These are phyloP conservation scores for Botrytis paeoniae DNA, from an alignment of 2,329 filamentous ascomycete genomes.

Conservation along the genomic window DNA sequence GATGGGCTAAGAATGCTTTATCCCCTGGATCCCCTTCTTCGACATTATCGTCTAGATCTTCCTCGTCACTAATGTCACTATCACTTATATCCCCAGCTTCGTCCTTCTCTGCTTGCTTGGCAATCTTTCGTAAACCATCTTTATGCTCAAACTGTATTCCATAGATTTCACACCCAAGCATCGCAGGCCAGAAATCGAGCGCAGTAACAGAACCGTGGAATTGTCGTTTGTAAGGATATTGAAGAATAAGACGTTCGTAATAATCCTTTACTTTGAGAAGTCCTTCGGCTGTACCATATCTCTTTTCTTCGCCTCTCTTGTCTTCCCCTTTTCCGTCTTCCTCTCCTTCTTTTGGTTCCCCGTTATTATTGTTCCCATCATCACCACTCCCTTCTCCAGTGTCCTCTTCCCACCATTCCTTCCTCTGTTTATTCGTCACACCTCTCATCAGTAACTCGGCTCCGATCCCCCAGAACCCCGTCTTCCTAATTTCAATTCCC, in stretches of 20 bases:
- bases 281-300: conserved; percentile 46
- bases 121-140: conserved; percentile 43
- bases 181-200: conserved; percentile 75
- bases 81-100: conserved; percentile 29
- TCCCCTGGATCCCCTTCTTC: conserved; percentile 25
- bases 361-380: conserved; percentile 4
- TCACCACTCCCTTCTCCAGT: neutral
- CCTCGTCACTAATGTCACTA: conserved; percentile 23
- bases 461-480: conserved; percentile 76
- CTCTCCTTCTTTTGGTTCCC: conserved; percentile 18
- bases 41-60: conserved; percentile 21
- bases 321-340: conserved; percentile 18
- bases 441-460: conserved; percentile 75
- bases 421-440: conserved; percentile 28
- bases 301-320: conserved; percentile 17
- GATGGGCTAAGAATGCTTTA: conserved; percentile 26
- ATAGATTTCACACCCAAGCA: conserved; percentile 80
- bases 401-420: conserved; percentile 16
- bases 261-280: conserved; percentile 62
- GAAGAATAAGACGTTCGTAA: conserved; percentile 74
- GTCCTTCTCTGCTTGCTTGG: conserved; percentile 34
- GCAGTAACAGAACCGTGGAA: conserved; percentile 60
- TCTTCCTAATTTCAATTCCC: conserved; percentile 64
- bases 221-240: conserved; percentile 65
- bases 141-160: conserved; percentile 62